Conservation (phyloP, 176 grass and related monocot genomes). For the Zoysia pacifica region DNA sequence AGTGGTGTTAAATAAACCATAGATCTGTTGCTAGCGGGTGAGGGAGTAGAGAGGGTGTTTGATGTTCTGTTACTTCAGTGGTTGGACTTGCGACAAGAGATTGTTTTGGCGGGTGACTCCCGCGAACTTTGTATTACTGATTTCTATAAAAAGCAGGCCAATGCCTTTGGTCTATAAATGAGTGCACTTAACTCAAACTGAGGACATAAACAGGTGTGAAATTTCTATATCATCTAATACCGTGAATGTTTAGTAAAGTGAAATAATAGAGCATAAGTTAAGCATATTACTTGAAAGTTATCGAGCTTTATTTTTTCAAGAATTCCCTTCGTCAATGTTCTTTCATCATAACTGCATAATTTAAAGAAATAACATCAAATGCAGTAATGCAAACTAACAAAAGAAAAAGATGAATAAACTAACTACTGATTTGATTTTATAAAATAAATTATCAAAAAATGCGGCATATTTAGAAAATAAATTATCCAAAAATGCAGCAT, state of each 20-base stretch:
- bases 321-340: conserved; percentile 60
- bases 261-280: conserved; percentile 12
- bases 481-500: not conserved
- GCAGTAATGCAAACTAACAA: not conserved
- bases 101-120: too few relatives aligned
- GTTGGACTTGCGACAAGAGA: too few relatives aligned
- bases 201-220: conserved; percentile 2
- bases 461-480: not conserved
- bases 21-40: too few relatives aligned
- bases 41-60: too few relatives aligned
- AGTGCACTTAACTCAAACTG: not conserved
- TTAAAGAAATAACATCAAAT: conserved; percentile 15
- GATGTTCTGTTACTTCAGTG: too few relatives aligned
- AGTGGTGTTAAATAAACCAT: too few relatives aligned
- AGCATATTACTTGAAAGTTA: conserved; percentile 82
- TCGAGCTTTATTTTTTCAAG: conserved; percentile 86
- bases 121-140: too few relatives aligned
- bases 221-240: conserved; percentile 29
- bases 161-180: too few relatives aligned
- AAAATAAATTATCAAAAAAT: not conserved
- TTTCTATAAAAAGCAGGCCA: too few relatives aligned
- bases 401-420: not conserved
- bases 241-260: conserved; percentile 21
- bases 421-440: not conserved
- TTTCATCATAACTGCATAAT: conserved; percentile 82